Evolutionary conservation across 2,329 filamentous ascomycete species (phyloP).

Genomic region (Neofusicoccum cordaticola): DNA sequence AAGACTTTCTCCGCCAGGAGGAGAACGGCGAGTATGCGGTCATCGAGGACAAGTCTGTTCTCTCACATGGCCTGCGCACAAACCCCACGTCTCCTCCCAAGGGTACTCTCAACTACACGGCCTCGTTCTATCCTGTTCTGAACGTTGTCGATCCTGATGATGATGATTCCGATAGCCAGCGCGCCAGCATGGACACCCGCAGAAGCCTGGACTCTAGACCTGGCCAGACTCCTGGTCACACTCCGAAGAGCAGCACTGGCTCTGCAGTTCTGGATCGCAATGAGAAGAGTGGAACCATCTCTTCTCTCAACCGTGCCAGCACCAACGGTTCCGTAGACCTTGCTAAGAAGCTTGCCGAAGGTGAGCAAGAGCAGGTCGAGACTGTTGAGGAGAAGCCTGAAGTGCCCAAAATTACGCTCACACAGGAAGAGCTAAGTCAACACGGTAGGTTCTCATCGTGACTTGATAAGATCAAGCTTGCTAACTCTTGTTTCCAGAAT

Average conservation of each 20-base stretch:
- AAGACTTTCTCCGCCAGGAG: constrained; percentile 75
- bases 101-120: constrained; percentile 77
- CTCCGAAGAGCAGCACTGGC: constrained; percentile 6
- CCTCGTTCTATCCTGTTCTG: constrained; percentile 85
- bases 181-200: constrained; percentile 21
- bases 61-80: constrained; percentile 67
- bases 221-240: constrained; percentile 20
- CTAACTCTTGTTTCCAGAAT: constrained; percentile 58
- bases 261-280: constrained; percentile 18
- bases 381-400: constrained; percentile 52
- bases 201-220: constrained; percentile 15
- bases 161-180: constrained; percentile 48
- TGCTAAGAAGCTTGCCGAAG: constrained; percentile 46
- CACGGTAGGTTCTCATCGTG: constrained; percentile 55
- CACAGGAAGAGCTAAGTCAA: constrained; percentile 73
- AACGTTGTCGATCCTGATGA: constrained; percentile 88
- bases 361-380: constrained; percentile 46
- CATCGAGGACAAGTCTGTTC: constrained; percentile 69
- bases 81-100: constrained; percentile 72
- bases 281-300: constrained; percentile 41
- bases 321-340: constrained; percentile 39
- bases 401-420: constrained; percentile 74
- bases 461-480: background rate
- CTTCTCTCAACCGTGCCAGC: constrained; percentile 34
- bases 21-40: constrained; percentile 78